Base-by-base conservation (phyloP, 805 yeast genomes). In the Kluyveromyces aestuarii region DNA sequence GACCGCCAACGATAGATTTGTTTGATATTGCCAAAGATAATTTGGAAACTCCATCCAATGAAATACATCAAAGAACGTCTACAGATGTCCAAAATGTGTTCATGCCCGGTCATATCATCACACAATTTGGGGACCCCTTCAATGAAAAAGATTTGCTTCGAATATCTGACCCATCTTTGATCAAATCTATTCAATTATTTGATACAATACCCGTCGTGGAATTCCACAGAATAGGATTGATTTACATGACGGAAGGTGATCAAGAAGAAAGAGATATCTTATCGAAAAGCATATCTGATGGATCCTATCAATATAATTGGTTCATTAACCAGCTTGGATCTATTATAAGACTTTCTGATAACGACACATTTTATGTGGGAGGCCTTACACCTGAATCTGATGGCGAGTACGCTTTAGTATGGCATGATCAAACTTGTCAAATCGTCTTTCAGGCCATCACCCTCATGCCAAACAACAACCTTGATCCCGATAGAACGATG, bases 191-290 rank as follows among this genome's bases (percentile, higher is more conserved):
- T 17, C 62, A 74, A 6, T 72, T 80, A 16, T 71, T 88, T 50
- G 96, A 87, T 57, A 67, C 89, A 16, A 79, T 85, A 1, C 95
- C 96, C 0, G 80, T 82, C 7, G 84, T 84, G 5, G 85, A 82
- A 42, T 82, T 82, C 55, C 87, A 82, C 62, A 88, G 87, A 60
- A 76, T 84, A 38, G 96, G 96, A 1, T 69, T 88, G 18, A 58
- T 88, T 18, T 88, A 87, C 60, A 78, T 87, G 55, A 91, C 80
- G 0, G 81, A 79, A 0, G 77, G 77, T 9, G 96, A 88, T 61
- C 60, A 61, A 1, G 67, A 69, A 0, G 96, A 88, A 60, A 59
- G 59, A 0, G 87, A 84, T 45, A 81, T 88, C 25, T 66, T 88
- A 44, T 65, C 75, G 11, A 88, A 88, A 55, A 63, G 70, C 38